Evolutionary conservation across 176 grass and related monocot species (phyloP), one percentile per base, ranked within the genome.

Genomic region (Urochloa ruziziensis): DNA sequence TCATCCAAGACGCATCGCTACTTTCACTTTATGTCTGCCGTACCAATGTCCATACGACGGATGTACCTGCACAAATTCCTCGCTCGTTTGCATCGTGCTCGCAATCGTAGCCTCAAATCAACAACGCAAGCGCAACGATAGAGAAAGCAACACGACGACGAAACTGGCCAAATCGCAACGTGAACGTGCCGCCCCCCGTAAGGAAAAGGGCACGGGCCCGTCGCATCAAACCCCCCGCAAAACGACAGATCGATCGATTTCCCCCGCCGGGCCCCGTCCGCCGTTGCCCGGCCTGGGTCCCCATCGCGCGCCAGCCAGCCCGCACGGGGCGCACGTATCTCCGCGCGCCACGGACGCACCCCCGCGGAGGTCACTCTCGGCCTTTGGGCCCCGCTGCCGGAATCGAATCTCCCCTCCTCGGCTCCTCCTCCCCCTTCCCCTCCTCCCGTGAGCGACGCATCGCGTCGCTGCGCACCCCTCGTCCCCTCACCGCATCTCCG

Each of bases 401-500:
- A 85, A 88, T 88, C 81, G 86, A 74, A 84, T 89, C 87, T 89
- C 54, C 12, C 8, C n/a, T 2, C 21, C 17, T 51, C 40, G 12
- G 43, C 40, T 1, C 52, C n/a, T 0, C 36, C 3, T 9, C 13
- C 2, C 29, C 6, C 15, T n/a, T 3, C n/a, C 12, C 10, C 15
- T 18, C 19, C 64, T 10, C 86, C 86, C 75, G 82, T 84, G 87
- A 74, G 40, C 56, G 63, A 66, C 86, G 65, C 73, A 43, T 83
- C 74, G 74, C 81, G 21, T 30, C 48, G 59, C 29, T 17, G 16
- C 15, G 6, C 42, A 9, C 44, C 1, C 49, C 9, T n/a, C 0
- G n/a, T 6, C 62, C 7, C 59, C 29, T 29, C 48, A 2, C 23
- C 60, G 17, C 77, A 42, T 57, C 71, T 62, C 73, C 56, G 64